A percentile compares a stretch with the other conserved stretches of the same genome.
Evolutionary conservation across 192 early-diverging fungal species (phyloP).

Genomic region (Dimargaris xerosporica): DNA sequence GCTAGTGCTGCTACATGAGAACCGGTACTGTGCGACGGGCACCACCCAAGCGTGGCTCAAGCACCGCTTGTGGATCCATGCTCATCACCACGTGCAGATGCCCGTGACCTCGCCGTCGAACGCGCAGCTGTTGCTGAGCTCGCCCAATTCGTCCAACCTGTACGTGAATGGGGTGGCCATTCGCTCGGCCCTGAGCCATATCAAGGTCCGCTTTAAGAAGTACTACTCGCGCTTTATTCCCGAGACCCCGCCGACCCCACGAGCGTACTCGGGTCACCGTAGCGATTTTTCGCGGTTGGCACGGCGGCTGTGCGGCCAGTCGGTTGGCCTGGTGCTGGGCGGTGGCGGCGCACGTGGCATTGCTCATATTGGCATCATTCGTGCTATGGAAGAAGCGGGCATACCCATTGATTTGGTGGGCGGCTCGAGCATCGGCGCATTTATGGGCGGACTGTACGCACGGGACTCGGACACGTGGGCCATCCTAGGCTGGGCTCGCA

Average conservation of each 20-base stretch:
- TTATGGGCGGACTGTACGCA: constrained; percentile 89
- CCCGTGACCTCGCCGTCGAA: constrained; percentile 22
- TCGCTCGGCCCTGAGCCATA: constrained; percentile 29
- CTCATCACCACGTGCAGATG: constrained; percentile 93
- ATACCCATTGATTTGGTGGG: constrained; percentile 96
- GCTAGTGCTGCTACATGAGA: constrained; percentile 76
- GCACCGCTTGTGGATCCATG: constrained; percentile 84
- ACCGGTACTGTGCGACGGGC: constrained; percentile 59
- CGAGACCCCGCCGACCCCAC: constrained; percentile 17
- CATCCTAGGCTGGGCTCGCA: constrained; percentile 71
- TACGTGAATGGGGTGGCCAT: not conserved
- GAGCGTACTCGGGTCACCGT: constrained; percentile 27
- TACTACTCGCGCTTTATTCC: constrained; percentile 39
- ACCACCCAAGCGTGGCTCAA: constrained; percentile 85
- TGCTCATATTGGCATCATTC: constrained; percentile 80
- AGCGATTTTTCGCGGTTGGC: constrained; percentile 65
- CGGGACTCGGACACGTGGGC: constrained; percentile 74
- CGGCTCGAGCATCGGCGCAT: constrained; percentile 94
- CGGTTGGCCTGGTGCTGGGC: constrained; percentile 85
- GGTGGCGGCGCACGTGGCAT: constrained; percentile 96
- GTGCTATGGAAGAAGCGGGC: constrained; percentile 90
- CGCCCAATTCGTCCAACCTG: not conserved
- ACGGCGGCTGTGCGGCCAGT: constrained; percentile 78
- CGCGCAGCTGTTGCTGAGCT: not conserved
- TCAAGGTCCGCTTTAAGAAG: constrained; percentile 48